phyloP scores from a whole-genome alignment of 106 monocot genomes.

The Dioscorea zingiberensis region DNA sequence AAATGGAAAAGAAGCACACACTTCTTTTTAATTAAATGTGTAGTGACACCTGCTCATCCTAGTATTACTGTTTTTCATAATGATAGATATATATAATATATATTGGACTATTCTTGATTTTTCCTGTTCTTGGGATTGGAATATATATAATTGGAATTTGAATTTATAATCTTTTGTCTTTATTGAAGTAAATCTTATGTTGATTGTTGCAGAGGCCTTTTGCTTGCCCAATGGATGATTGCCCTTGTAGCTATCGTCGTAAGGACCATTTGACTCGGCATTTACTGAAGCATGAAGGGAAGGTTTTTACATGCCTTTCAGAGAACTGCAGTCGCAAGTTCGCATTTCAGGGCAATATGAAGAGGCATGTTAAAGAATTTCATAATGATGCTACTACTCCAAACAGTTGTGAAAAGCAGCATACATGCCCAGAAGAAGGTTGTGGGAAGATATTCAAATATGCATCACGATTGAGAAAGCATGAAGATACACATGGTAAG shows the following conservation, averaged over 20 bases:
- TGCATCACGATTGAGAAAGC: conserved; percentile 67
- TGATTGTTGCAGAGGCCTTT: conserved; percentile 58
- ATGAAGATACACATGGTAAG: conserved; percentile 75
- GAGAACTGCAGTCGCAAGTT: conserved; percentile 50
- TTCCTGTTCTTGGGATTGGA: too few relatives aligned
- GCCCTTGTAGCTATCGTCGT: conserved; percentile 54
- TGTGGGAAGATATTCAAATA: conserved; percentile 79
- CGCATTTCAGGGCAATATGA: conserved; percentile 57
- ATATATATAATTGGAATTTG: too few relatives aligned
- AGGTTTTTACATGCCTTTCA: conserved; percentile 58
- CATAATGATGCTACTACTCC: conserved; percentile 39
- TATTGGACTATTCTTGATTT: too few relatives aligned
- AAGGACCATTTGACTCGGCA: conserved; percentile 85
- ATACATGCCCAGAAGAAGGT: conserved; percentile 54
- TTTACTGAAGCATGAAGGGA: conserved; percentile 63
- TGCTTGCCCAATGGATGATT: conserved; percentile 71
- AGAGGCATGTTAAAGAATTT: conserved; percentile 60
- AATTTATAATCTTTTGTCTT: too few relatives aligned
- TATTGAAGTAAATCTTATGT: too few relatives aligned
- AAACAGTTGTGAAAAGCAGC: conserved; percentile 28
- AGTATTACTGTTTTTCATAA: too few relatives aligned
- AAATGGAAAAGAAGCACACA: too few relatives aligned
- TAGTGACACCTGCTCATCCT: too few relatives aligned
- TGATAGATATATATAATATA: too few relatives aligned
- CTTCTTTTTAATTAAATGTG: too few relatives aligned